A percentile compares a stretch with the other conserved stretches of the same genome.
phyloP scores from a whole-genome alignment of 371 early-diverging fungal species.

The Lichtheimia ornata region DNA sequence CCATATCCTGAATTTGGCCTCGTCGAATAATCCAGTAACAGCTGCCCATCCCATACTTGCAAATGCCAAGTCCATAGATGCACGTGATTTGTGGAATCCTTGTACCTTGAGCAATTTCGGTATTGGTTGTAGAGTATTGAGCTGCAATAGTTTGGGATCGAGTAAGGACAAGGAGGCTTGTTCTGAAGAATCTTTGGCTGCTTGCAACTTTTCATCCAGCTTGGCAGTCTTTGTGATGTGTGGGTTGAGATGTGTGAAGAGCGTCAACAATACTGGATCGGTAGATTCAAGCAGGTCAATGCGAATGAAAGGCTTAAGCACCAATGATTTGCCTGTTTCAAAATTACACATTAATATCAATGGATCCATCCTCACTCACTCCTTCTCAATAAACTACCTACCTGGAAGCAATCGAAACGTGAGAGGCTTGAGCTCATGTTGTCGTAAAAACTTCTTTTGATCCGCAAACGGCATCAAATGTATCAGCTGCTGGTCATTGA shows the following conservation, averaged over 20 bases:
- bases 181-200: conserved; percentile 9
- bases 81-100: conserved; percentile 50
- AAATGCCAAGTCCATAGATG: conserved; percentile 63
- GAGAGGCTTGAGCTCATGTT: conserved; percentile 47
- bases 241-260: conserved; percentile 57
- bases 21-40: conserved; percentile 53
- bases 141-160: conserved; percentile 14
- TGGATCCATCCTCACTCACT: too few species aligned
- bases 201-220: conserved; percentile 19
- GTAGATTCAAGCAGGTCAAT: conserved; percentile 59
- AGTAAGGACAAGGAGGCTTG: neutral
- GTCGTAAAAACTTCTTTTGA: conserved; percentile 47
- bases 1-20: conserved; percentile 52
- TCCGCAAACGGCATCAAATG: conserved; percentile 48
- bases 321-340: conserved; percentile 39
- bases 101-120: conserved; percentile 31
- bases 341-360: neutral
- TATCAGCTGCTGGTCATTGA: conserved; percentile 56
- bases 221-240: conserved; percentile 63
- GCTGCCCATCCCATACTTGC: conserved; percentile 73
- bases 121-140: conserved; percentile 25
- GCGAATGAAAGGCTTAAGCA: conserved; percentile 65
- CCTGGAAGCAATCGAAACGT: conserved; percentile 33
- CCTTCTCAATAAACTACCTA: neutral
- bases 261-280: conserved; percentile 52